Base-by-base conservation (phyloP, 441 rosid species). In the Populus tomentosa region DNA sequence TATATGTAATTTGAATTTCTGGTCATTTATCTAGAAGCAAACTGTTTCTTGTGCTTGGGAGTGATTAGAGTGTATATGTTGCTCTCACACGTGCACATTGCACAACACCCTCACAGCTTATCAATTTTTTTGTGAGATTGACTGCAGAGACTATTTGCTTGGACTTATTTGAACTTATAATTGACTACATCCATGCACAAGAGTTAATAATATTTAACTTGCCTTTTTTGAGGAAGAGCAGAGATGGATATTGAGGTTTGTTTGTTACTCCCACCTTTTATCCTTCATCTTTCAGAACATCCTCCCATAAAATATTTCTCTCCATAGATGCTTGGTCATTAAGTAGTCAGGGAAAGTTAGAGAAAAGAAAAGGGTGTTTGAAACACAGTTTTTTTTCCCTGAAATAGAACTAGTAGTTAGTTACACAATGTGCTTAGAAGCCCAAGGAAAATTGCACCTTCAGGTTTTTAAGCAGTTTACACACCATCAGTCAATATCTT, bases 21-120 rank as follows among this genome's bases (percentile, higher is more conserved):
- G 14, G 24, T 21, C 28, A 6, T 2, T 61, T 23, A 21, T 10
- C 24, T 61, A 61, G 65, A 61, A 61, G 28, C 28, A 23, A 62
- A 24, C 7, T 63, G 67, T 59, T 76, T 56, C 28, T 76, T 14
- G 30, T 76, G 71, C 56, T 32, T 46, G 70, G 10, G 56, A 63
- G 53, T 28, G 35, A 35, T 11, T 61, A 13, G 14, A 14, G 42
- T 65, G 21, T 10, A 7, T 56, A 33, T 53, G 72, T 33, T 24
- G 53, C 32, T 77, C 67, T 71, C 59, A 50, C 5, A 46, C 24
- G 7, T 71, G 70, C 23, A 24, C 38, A 11, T 2, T 42, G 46
- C 40, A 35, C 28, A 21, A 13, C 50, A 26, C 30, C 23, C 42
- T 66, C 63, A 5, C 36, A 33, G 7, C 42, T 14, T 1, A 7